Evolutionary conservation across 441 rosid genomes (phyloP), one percentile per base, ranked within the genome.

Genomic region (Macaranga tanarius): DNA sequence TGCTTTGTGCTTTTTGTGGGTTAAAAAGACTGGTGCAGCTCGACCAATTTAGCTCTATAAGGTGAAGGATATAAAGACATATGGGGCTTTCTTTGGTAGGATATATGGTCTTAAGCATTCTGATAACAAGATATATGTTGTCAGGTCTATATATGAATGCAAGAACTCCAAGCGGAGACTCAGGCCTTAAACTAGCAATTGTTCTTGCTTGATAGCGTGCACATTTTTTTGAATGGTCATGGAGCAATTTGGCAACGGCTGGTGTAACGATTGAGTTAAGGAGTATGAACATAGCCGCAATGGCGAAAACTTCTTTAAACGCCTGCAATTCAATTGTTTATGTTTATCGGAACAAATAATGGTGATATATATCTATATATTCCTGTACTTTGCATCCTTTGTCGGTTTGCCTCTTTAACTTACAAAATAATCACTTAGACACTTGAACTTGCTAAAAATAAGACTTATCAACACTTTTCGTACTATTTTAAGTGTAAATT

Each of bases 141-240:
- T 74, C 79, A 9, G 86, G 79, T 47, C 79, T 77, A 69, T 87
- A 85, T 62, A 92, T 81, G 61, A 91, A 89, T 2, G 84, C 61
- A 20, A 90, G 75, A 19, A 90, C 56, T 34, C 72, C 77, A 5
- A 84, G 76, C 79, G 75, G 86, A 1, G 55, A 50, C 2, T 16
- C n/a, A 15, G 55, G 55, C n/a, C 13, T 50, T 16, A 50, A 50
- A 50, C 55, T 50, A 10, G n/a, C 55, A 50, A 92, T 64, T 79
- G 82, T 86, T 69, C 87, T 80, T 65, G 72, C 80, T 73, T 75
- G 70, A 79, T 84, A 84, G 67, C 81, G 80, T 57, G 80, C 80
- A 66, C 86, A 83, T 76, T 79, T 79, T 56, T 81, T 81, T 1
- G 89, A 82, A 9, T 89, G 84, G 51, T 88, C 91, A 6, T 90